Evolutionary conservation across 805 yeast species (phyloP).

Genomic region (Komagataella populi): DNA sequence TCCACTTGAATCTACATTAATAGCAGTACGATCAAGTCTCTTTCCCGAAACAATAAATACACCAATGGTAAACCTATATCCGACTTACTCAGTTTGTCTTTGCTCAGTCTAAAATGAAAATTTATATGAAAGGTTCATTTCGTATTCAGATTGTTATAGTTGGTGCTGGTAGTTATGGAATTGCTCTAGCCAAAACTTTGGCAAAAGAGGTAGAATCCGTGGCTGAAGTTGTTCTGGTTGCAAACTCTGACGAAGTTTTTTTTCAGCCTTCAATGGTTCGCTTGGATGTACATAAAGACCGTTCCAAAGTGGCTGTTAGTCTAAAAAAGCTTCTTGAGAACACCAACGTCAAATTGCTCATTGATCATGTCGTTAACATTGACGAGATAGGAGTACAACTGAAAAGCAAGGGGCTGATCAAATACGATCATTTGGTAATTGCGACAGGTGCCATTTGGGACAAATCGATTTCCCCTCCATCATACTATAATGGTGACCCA

Average conservation of each 20-base stretch:
- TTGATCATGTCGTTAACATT: slow-evolving; percentile 10
- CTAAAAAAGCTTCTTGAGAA: slow-evolving; percentile 4
- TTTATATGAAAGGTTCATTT: neutral
- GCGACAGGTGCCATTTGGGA: slow-evolving; percentile 19
- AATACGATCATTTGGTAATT: slow-evolving; percentile 13
- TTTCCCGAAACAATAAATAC: no score
- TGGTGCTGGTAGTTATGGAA: neutral
- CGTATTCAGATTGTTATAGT: neutral
- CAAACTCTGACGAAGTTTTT: neutral
- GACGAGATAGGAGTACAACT: slow-evolving; percentile 7
- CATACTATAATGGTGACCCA: neutral
- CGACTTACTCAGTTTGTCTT: neutral
- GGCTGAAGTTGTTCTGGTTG: neutral
- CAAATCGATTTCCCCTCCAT: slow-evolving; percentile 9
- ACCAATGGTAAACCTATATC: neutral
- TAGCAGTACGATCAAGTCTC: neutral
- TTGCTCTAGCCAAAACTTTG: neutral
- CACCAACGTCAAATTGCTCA: slow-evolving; percentile 9
- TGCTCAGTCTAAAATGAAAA: neutral
- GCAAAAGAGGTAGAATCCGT: neutral
- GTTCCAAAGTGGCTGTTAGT: neutral
- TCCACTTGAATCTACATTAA: neutral
- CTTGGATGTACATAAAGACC: neutral
- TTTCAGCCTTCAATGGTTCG: neutral
- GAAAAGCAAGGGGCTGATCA: slow-evolving; percentile 2